Conservation (phyloP, 1,139 yeast species). For the Arxiozyma slooffiae region DNA sequence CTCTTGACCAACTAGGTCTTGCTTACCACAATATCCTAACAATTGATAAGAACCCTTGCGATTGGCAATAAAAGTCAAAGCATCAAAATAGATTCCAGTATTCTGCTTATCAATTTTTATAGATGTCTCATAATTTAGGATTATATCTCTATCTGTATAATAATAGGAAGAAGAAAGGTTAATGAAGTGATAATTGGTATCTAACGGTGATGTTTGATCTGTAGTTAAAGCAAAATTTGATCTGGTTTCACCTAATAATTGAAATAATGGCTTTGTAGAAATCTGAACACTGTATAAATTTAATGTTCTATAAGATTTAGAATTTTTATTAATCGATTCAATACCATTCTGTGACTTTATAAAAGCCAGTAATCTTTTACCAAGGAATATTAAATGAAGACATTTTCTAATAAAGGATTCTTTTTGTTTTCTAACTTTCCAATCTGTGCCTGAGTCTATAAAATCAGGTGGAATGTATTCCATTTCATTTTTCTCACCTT, state of each 20-base stretch:
- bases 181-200: constrained; percentile 33
- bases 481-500: neutral
- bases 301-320: constrained; percentile 32
- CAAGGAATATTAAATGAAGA: constrained; percentile 41
- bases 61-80: constrained; percentile 42
- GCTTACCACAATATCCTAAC: constrained; percentile 43
- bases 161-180: constrained; percentile 50
- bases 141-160: constrained; percentile 54
- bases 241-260: constrained; percentile 37
- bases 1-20: constrained; percentile 54
- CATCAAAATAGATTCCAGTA: constrained; percentile 59
- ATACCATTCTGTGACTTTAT: constrained; percentile 9
- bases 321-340: constrained; percentile 10
- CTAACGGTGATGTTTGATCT: constrained; percentile 24
- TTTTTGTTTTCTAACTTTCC: constrained; percentile 26
- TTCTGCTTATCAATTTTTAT: constrained; percentile 44
- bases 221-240: constrained; percentile 9
- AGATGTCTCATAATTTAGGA: constrained; percentile 52
- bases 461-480: constrained; percentile 52
- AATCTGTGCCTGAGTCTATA: constrained; percentile 31
- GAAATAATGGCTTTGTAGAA: constrained; percentile 32
- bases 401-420: constrained; percentile 45
- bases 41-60: constrained; percentile 39
- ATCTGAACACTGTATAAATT: constrained; percentile 28
- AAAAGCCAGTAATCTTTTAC: constrained; percentile 28